Evolutionary conservation across 2,329 filamentous ascomycete genomes (phyloP).

Genomic region (Arthrobotrys iridis): DNA sequence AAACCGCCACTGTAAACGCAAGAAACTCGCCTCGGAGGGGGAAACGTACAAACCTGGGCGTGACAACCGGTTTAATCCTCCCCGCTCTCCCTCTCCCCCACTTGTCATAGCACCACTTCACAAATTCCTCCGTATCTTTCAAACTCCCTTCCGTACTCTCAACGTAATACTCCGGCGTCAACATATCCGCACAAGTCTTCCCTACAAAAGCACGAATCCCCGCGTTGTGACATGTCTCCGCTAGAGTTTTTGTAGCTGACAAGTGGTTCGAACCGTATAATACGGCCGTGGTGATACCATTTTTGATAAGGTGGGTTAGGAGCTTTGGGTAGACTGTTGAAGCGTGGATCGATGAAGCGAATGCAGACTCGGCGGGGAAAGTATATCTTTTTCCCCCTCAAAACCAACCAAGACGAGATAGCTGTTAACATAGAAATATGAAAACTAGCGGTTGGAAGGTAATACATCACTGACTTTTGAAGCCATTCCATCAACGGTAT

Average conservation of each 20-base stretch:
- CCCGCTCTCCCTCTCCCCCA: conserved; percentile 50
- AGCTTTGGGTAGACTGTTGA: conserved; percentile 66
- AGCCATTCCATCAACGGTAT: conserved; percentile 58
- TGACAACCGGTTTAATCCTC: conserved; percentile 59
- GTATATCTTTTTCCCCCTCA: conserved; percentile 62
- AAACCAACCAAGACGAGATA: not conserved
- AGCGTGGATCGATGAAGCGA: conserved; percentile 68
- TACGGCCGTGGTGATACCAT: conserved; percentile 71
- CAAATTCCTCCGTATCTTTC: conserved; percentile 56
- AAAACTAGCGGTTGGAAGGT: not conserved
- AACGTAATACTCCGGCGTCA: conserved; percentile 56
- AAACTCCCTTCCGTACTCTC: conserved; percentile 55
- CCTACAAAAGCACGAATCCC: conserved; percentile 71
- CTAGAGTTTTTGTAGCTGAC: conserved; percentile 69
- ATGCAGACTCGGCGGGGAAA: conserved; percentile 72
- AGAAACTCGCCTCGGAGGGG: not conserved
- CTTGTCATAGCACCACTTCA: conserved; percentile 49
- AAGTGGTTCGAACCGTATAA: conserved; percentile 71
- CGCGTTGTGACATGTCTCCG: conserved; percentile 66
- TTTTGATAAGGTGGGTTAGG: conserved; percentile 69
- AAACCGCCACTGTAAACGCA: not conserved
- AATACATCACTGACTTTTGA: conserved; percentile 36
- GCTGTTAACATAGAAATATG: not conserved
- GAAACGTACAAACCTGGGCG: conserved; percentile 58
- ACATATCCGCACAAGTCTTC: conserved; percentile 62